A percentile compares a stretch with the other conserved stretches of the same genome.
phyloP scores from a whole-genome alignment of 2,329 filamentous ascomycete genomes.

The Alternaria panax region DNA sequence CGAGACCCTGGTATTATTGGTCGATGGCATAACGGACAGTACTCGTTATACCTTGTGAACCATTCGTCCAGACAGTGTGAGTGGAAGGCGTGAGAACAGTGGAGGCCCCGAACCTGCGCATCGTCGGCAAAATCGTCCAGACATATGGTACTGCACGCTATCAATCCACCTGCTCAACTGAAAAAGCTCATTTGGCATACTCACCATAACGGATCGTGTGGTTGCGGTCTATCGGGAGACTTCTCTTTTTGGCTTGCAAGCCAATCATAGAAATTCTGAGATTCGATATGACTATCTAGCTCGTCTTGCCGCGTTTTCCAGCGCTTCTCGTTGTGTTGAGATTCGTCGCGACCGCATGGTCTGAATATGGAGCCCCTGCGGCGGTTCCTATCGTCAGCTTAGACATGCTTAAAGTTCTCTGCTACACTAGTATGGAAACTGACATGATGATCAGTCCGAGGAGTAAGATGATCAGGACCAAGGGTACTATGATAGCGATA shows the following conservation, averaged over 20 bases:
- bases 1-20: conserved; percentile 43
- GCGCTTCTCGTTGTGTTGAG: conserved; percentile 29
- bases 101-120: conserved; percentile 45
- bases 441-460: conserved; percentile 42
- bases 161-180: conserved; percentile 10
- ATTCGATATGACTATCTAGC: conserved; percentile 42
- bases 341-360: conserved; percentile 16
- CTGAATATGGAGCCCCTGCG: conserved; percentile 37
- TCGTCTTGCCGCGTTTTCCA: conserved; percentile 40
- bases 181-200: not conserved
- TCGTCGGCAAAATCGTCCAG: conserved; percentile 45
- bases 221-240: conserved; percentile 21
- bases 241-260: conserved; percentile 32
- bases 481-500: conserved; percentile 43
- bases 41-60: conserved; percentile 48
- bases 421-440: conserved; percentile 5
- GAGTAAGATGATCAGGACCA: conserved; percentile 41
- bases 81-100: conserved; percentile 49
- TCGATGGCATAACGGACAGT: conserved; percentile 49
- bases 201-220: conserved; percentile 38
- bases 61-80: conserved; percentile 49
- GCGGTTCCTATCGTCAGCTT: conserved; percentile 22
- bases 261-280: conserved; percentile 47
- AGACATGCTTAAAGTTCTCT: not conserved
- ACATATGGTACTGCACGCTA: conserved; percentile 43